Base-by-base conservation (phyloP, 1,284 basidiomycete species). In the Sparassis latifolia region DNA sequence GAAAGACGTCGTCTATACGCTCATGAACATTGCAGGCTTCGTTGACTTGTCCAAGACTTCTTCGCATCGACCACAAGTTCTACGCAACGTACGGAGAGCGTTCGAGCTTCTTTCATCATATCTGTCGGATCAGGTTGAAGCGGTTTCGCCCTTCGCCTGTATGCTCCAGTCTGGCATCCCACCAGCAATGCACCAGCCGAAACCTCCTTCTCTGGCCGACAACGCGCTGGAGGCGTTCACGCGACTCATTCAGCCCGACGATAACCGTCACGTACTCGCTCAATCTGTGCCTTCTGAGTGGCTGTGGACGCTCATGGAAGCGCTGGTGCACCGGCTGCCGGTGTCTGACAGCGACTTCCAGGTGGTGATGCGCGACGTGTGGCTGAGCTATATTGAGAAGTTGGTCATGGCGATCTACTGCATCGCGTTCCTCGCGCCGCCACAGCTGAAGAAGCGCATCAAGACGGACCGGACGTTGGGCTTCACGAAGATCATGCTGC, bases 221-320 rank as follows among this genome's bases (percentile, higher is more conserved):
- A 66, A 82, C 37, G 91, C 93, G 5, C 72, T 97, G 47, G 91
- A 97, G 56, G 84, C 86, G 1, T 88, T 96, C 59, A 86, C 88
- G 10, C 79, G 84, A 42, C 69, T 97, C 49, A 79, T 83, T 30
- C 82, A 89, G 47, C 72, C 76, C 5, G 95, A 99, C 66, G 69
- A 73, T 39, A 97, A 94, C 63, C 86, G 96, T 27, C 80, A 86
- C 54, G 71, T 86, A 33, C 73, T 97, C 39, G 74, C 84, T 12
- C 67, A 72, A 38, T 69, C 76, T 9, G 72, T 96, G 3, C 76
- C 88, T 0, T 66, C 76, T 30, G 57, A 68, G 1, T 78, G 79
- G 60, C 66, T 92, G 33, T 80, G 84, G 70, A 64, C 65, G 43
- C 66, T 93, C 28, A 84, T 93, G 59, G 74, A 78, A 40, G 75